Percentiles rank a stretch among this genome's conserved stretches.
phyloP scores from a whole-genome alignment of 768 basidiomycete genomes.

The Tubosaeta brunneosetosa region DNA sequence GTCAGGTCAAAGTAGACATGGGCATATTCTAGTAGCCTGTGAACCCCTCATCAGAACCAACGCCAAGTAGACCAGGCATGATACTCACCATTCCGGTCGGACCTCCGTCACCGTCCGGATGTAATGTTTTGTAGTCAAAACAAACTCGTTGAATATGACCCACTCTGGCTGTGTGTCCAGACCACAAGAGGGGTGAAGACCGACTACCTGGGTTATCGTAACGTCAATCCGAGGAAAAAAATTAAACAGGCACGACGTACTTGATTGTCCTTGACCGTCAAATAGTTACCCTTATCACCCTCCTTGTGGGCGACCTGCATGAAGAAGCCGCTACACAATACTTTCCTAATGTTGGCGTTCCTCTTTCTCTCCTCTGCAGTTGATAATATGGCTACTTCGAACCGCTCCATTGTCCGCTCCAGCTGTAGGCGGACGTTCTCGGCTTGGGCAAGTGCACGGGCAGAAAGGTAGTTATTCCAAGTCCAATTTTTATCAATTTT shows the following conservation, averaged over 20 bases:
- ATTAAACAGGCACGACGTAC: constrained; percentile 32
- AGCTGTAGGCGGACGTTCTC: constrained; percentile 92
- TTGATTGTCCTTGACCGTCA: constrained; percentile 95
- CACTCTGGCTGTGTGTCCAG: constrained; percentile 85
- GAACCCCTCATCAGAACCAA: not conserved
- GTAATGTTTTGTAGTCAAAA: constrained; percentile 81
- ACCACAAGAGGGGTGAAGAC: constrained; percentile 76
- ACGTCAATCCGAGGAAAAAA: not conserved
- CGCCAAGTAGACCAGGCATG: not conserved
- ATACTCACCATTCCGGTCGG: constrained; percentile 73
- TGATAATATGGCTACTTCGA: constrained; percentile 72
- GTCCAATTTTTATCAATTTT: constrained; percentile 81
- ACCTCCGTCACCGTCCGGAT: constrained; percentile 91
- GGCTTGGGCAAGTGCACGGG: constrained; percentile 79
- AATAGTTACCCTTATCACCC: constrained; percentile 81
- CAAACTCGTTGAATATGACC: constrained; percentile 94
- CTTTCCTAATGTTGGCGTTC: constrained; percentile 71
- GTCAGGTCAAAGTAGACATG: constrained; percentile 58
- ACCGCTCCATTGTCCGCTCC: constrained; percentile 86
- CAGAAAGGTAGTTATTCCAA: constrained; percentile 85
- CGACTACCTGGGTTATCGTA: constrained; percentile 11
- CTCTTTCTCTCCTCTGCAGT: constrained; percentile 65
- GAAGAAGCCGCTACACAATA: constrained; percentile 90
- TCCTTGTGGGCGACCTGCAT: constrained; percentile 98
- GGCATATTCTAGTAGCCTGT: constrained; percentile 62